Evolutionary conservation across 371 early-diverging fungal species (phyloP).

Genomic region (Mucor circinelloides): DNA sequence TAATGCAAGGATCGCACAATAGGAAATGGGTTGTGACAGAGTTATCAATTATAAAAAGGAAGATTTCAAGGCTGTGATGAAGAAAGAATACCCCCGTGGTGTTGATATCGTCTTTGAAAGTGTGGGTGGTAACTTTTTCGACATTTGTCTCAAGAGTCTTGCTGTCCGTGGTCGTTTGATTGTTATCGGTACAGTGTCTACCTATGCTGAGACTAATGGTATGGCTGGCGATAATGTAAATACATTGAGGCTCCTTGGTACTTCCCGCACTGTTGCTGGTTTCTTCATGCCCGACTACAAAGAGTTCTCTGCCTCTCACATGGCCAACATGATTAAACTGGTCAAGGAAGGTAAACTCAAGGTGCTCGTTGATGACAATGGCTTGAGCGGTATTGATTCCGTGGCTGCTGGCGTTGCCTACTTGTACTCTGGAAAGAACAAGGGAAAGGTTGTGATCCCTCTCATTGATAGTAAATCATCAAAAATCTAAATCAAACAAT

Average conservation of each 20-base stretch:
- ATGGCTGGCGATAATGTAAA: constrained; percentile 51
- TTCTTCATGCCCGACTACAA: constrained; percentile 56
- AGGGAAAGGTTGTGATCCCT: constrained; percentile 58
- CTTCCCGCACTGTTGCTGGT: constrained; percentile 57
- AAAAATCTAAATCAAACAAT: constrained; percentile 23
- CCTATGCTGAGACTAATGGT: constrained; percentile 38
- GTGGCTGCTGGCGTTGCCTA: constrained; percentile 50
- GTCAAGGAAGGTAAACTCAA: constrained; percentile 39
- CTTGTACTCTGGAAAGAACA: constrained; percentile 54
- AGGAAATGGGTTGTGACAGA: constrained; percentile 44
- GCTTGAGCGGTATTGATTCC: constrained; percentile 41
- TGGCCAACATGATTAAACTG: constrained; percentile 38
- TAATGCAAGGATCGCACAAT: background rate
- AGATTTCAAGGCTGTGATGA: constrained; percentile 52
- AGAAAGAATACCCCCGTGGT: constrained; percentile 57
- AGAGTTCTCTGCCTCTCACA: constrained; percentile 27
- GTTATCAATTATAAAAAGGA: constrained; percentile 57
- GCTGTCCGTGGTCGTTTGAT: constrained; percentile 60
- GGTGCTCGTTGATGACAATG: constrained; percentile 46
- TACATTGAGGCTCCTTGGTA: constrained; percentile 51
- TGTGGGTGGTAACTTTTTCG: constrained; percentile 63
- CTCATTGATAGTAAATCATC: constrained; percentile 16
- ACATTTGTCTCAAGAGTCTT: constrained; percentile 47
- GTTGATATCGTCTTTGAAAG: constrained; percentile 65
- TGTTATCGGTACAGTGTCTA: constrained; percentile 60